These are phyloP conservation scores for Trametes cubensis DNA, from an alignment of 768 basidiomycete genomes.

Conservation along the genomic window DNA sequence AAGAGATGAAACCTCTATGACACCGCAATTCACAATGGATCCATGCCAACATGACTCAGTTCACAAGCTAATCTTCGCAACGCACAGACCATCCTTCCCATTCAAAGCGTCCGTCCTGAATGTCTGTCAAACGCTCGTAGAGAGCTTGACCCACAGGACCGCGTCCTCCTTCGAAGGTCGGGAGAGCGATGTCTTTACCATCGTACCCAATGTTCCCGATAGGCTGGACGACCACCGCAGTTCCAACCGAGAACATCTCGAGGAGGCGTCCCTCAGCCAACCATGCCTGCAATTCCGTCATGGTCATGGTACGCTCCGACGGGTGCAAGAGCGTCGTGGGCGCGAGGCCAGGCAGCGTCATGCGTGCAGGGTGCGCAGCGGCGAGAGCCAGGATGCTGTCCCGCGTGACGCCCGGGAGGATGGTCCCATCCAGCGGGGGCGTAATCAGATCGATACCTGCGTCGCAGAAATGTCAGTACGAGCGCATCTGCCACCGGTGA, in stretches of 20 bases:
- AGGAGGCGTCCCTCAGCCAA: conserved; percentile 63
- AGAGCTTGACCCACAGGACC: conserved; percentile 68
- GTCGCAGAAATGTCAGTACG: background rate
- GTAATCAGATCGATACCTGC: conserved; percentile 81
- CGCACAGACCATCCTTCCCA: conserved; percentile 68
- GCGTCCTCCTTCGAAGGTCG: conserved; percentile 51
- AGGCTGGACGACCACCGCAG: conserved; percentile 75
- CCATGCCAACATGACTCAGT: no score
- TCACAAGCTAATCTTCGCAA: conserved; percentile 26
- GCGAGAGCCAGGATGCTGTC: conserved; percentile 79
- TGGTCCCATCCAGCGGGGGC: conserved; percentile 86
- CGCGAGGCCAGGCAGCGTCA: conserved; percentile 44
- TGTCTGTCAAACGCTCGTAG: conserved; percentile 67
- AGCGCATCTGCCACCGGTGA: background rate
- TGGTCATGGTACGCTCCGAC: conserved; percentile 50
- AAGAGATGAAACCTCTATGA: no score
- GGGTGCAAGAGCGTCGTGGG: conserved; percentile 45
- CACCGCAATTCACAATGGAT: no score
- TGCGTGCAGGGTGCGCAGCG: conserved; percentile 51
- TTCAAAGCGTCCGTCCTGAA: conserved; percentile 67
- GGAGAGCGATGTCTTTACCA: conserved; percentile 62
- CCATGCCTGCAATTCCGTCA: conserved; percentile 45
- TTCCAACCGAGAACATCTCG: conserved; percentile 86
- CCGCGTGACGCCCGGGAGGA: conserved; percentile 90
- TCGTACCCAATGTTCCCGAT: conserved; percentile 75